Evolutionary conservation across 1,139 yeast genomes (phyloP), one percentile per base, ranked within the genome.

Genomic region (Saccharomyces hybrid): DNA sequence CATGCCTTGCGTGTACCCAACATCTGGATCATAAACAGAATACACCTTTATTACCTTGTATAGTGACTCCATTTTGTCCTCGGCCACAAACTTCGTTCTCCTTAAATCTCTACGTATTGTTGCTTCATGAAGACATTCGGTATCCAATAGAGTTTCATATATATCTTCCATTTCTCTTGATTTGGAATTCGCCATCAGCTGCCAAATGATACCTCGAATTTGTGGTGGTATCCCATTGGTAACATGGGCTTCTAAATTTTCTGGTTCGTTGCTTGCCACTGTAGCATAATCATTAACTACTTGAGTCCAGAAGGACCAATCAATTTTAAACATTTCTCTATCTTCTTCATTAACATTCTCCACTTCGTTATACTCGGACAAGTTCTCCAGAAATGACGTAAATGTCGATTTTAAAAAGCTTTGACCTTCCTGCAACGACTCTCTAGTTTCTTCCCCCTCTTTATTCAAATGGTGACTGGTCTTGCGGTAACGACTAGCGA

Each of bases 1-100:
- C 96, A 93, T 89, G 5, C 99, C 98, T 70, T 93, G 98, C 1
- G 97, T 93, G 67, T 93, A 93, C 0, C 99, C 99, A 44, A 93
- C 96, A 55, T 90, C 97, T 0, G 88, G 84, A 66, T 93, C 98
- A 68, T 83, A 86, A 52, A 89, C 73, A 23, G 95, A 83, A 71
- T 91, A 93, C 0, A 91, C 91, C 66, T 87, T 88, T 59, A 93
- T 81, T 34, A 93, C 84, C 57, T 83, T 82, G 67, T 76, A 87
- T 46, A 93, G 72, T 49, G 88, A 83, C 48, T 79, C 83, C 47
- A 76, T 76, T 58, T 79, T 80, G 42, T 74, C 71, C 58, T 79
- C 79, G 25, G 87, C 78, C 60, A 87, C 85, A 68, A 89, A 89
- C 56, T 91, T 83, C 0, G 97, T 93, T 63, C 98, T 77, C 26